These are phyloP conservation scores for Pythium graminicola DNA, from an alignment of 352 stramenopile species.

Conservation along the genomic window DNA sequence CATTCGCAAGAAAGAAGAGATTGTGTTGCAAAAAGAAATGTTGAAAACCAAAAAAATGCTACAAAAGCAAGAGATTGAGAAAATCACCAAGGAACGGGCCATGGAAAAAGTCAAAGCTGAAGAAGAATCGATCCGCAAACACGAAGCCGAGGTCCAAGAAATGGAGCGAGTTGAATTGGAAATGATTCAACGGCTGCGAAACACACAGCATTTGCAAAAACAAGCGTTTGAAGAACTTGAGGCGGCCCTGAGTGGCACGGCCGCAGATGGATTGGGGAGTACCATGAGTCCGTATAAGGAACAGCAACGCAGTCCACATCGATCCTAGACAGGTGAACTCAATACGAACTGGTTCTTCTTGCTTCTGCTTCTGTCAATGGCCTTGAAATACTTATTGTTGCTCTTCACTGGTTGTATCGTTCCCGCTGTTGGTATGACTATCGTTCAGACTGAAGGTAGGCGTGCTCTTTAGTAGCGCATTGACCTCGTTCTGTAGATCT, in stretches of 20 bases:
- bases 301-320: conserved; percentile 17
- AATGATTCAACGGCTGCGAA: conserved; percentile 73
- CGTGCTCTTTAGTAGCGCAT: neutral
- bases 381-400: neutral
- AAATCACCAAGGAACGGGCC: conserved; percentile 54
- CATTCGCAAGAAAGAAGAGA: conserved; percentile 64
- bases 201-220: conserved; percentile 82
- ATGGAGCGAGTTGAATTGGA: conserved; percentile 80
- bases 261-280: conserved; percentile 8
- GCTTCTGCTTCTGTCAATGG: neutral
- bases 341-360: neutral
- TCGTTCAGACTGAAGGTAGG: neutral
- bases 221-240: conserved; percentile 82
- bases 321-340: neutral
- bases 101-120: conserved; percentile 57
- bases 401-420: neutral
- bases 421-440: neutral
- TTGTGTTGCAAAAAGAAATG: conserved; percentile 58
- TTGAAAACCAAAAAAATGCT: conserved; percentile 58
- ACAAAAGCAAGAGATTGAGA: conserved; percentile 68
- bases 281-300: conserved; percentile 34
- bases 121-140: conserved; percentile 50
- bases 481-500: neutral
- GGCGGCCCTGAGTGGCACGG: conserved; percentile 47
- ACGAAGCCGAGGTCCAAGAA: conserved; percentile 64